Evolutionary conservation across 345 rosid species (phyloP).

Genomic region (Eucalyptus curtisii): DNA sequence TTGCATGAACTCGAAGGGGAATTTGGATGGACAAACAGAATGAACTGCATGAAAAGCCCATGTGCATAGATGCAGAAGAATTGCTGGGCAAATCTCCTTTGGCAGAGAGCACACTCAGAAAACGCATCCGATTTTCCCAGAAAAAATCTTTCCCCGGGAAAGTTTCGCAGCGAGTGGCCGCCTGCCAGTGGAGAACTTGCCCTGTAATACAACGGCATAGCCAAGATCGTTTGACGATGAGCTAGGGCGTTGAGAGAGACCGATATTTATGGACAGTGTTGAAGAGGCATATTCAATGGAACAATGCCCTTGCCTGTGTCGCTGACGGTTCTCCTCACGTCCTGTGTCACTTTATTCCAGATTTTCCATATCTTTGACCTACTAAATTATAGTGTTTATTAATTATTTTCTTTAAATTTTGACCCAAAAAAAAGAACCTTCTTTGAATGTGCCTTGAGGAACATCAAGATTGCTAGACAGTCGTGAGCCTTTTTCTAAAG

Average conservation of each 20-base stretch:
- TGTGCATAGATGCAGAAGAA: not conserved
- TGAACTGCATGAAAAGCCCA: not conserved
- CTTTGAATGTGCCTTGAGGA: not conserved
- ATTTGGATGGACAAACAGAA: not conserved
- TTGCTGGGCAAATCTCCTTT: constrained; percentile 15
- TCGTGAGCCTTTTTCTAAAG: not conserved
- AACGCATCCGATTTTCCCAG: not conserved
- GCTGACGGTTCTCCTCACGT: not conserved
- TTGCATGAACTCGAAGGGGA: not conserved
- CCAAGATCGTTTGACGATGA: not conserved
- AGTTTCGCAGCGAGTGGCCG: not conserved
- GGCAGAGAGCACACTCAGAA: constrained; percentile 19
- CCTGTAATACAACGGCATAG: not conserved
- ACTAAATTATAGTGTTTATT: not conserved
- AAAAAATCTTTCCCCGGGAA: not conserved
- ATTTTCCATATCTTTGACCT: not conserved
- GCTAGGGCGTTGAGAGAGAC: not conserved
- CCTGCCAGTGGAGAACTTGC: not conserved
- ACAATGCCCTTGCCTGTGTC: not conserved
- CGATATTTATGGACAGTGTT: not conserved
- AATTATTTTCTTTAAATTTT: not conserved
- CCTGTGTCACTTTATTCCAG: not conserved
- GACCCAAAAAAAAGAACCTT: not conserved
- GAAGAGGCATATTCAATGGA: not conserved
- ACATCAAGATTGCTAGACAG: not conserved